A percentile compares a stretch with the other conserved stretches of the same genome.
These are phyloP conservation scores for Leptographium procerum DNA, from an alignment of 2,329 filamentous ascomycete genomes.

Conservation along the genomic window DNA sequence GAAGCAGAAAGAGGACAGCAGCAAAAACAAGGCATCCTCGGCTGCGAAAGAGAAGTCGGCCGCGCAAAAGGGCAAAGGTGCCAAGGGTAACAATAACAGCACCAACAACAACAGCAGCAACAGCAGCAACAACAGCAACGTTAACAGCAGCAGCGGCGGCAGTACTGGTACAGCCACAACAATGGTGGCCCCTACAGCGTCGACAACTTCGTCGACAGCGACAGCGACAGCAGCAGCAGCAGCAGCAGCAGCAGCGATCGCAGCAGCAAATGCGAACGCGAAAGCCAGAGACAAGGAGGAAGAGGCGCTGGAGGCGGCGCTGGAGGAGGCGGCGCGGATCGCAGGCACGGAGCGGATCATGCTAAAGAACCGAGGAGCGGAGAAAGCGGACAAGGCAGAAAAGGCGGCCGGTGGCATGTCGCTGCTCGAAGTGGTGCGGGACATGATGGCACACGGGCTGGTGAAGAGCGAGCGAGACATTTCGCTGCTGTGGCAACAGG, in stretches of 20 bases:
- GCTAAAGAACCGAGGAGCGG: too few relatives aligned
- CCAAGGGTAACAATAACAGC: not conserved
- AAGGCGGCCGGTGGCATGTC: not conserved
- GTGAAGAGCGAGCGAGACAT: conserved; percentile 4
- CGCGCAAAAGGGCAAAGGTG: not conserved
- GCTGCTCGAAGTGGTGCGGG: conserved; percentile 12
- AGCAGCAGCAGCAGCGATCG: not conserved
- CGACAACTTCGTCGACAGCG: not conserved
- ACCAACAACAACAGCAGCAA: not conserved
- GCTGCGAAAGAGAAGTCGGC: not conserved
- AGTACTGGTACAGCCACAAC: not conserved
- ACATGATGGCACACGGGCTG: conserved; percentile 9
- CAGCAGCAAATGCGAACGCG: not conserved
- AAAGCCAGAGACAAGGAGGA: conserved; percentile 6
- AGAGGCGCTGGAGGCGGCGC: not conserved
- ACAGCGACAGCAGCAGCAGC: not conserved
- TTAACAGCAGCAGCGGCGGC: not conserved
- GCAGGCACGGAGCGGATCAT: conserved; percentile 3
- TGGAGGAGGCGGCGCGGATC: conserved; percentile 3
- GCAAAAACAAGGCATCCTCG: conserved; percentile 1
- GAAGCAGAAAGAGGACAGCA: conserved; percentile 1
- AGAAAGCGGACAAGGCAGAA: not conserved
- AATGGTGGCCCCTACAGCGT: not conserved
- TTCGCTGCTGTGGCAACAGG: not conserved
- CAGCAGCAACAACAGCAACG: not conserved